Percentiles rank a stretch among this genome's conserved stretches.
These are phyloP conservation scores for Suillus discolor DNA, from an alignment of 768 basidiomycete species.

Conservation along the genomic window DNA sequence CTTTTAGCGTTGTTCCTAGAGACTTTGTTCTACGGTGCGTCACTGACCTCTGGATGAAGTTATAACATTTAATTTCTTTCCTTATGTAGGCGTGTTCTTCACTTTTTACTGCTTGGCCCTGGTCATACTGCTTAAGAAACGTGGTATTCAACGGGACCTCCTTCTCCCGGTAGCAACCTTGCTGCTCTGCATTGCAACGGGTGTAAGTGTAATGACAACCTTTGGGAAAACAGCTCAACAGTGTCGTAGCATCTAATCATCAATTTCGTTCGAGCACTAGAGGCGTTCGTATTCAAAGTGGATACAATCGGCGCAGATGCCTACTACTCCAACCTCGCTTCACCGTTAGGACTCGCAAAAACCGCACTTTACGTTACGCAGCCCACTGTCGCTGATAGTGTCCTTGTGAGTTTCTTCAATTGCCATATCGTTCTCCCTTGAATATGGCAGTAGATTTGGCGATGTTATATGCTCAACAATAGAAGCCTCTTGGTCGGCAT, in stretches of 20 bases:
- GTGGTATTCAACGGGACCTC: neutral
- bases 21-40: neutral
- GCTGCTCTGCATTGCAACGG: neutral
- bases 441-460: neutral
- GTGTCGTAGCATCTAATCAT: neutral
- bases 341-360: neutral
- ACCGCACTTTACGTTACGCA: neutral
- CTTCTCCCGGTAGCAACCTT: neutral
- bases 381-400: neutral
- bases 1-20: neutral
- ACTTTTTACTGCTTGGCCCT: neutral
- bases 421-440: neutral
- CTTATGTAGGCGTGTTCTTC: neutral
- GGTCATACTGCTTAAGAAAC: too few relatives aligned
- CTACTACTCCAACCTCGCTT: neutral
- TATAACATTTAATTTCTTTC: too few relatives aligned
- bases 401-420: neutral
- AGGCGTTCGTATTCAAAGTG: neutral
- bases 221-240: neutral
- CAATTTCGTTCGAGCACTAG: neutral
- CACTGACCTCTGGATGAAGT: neutral
- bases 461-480: neutral
- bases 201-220: neutral
- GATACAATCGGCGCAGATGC: neutral
- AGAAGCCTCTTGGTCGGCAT: neutral